Base-by-base conservation (phyloP, 208 protist genomes). In the Crithidia bombi region DNA sequence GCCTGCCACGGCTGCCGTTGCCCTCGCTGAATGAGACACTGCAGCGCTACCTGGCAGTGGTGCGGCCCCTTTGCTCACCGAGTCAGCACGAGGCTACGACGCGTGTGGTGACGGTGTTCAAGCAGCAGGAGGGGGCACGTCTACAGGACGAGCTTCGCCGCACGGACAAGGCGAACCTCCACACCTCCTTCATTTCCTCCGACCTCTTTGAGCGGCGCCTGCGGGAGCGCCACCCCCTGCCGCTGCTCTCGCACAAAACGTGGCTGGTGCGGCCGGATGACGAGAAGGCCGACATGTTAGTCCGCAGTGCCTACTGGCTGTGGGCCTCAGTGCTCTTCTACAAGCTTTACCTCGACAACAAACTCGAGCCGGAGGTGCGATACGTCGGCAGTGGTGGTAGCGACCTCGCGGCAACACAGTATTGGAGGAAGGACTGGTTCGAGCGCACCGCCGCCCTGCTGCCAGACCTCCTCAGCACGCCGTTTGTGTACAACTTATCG, bases 121-220 rank as follows among this genome's bases (percentile, higher is more conserved):
- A 81, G 32, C 26, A 65, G 3, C 49, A 75, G 21, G 83, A 89
- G 33, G 90, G 90, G n/a, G 51, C 35, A 2, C 46, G 36, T 3
- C 56, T 95, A 19, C 90, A 97, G 12, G 81, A 91, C 6, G 83
- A 92, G 66, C 78, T 97, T 21, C 67, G 83, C 14, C 74, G 78
- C 39, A 96, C 82, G 1, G 81, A 95, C 74, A 82, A 81, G 50
- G 89, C 82, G 5, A 97, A 97, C 52, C 79, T 79, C 30, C 89
- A 96, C 81, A 96, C 90, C 3, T 93, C 86, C 7, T 97, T 91
- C 69, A 88, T 95, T 35, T 95, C 85, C 1, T 86, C 83, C 3
- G 89, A 94, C 69, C 80, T 83, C 68, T 95, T 91, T 58, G 89
- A 95, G 57, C 28, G 74, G 12, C 73, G 69, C 28, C 68, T 97